These are phyloP conservation scores for Berberis thunbergii DNA, from an alignment of 164 flowering plant species.

Conservation along the genomic window DNA sequence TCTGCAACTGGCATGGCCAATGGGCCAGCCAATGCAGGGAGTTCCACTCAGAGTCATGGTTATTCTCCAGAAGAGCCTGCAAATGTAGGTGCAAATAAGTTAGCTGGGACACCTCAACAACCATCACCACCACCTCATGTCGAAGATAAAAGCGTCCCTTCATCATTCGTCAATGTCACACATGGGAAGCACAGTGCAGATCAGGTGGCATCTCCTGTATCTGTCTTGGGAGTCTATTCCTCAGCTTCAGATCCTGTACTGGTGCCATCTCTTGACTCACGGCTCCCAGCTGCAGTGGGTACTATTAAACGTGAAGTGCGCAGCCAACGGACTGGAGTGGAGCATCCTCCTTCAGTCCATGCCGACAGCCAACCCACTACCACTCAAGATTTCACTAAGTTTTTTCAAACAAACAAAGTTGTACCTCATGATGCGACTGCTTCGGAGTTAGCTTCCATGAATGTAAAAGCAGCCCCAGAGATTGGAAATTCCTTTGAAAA, in stretches of 20 bases:
- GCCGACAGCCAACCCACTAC: slow-evolving; percentile 27
- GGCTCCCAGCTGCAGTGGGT: slow-evolving; percentile 39
- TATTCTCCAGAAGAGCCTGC: slow-evolving; percentile 10
- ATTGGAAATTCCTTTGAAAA: slow-evolving; percentile 28
- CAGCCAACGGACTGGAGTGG: slow-evolving; percentile 27
- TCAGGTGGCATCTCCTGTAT: slow-evolving; percentile 16
- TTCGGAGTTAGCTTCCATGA: slow-evolving; percentile 11
- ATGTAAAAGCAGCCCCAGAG: slow-evolving; percentile 24
- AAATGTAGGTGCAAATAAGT: slow-evolving; percentile 14
- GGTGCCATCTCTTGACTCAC: slow-evolving; percentile 46
- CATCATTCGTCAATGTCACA: slow-evolving; percentile 17
- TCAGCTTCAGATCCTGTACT: slow-evolving; percentile 65
- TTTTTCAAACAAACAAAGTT: slow-evolving; percentile 7
- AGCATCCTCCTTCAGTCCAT: slow-evolving; percentile 17
- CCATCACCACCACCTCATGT: slow-evolving; percentile 7
- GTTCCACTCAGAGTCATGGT: slow-evolving; percentile 13
- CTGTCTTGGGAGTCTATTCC: slow-evolving; percentile 45
- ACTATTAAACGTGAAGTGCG: slow-evolving; percentile 55
- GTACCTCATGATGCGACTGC: slow-evolving; percentile 9
- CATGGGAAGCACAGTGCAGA: slow-evolving; percentile 20
- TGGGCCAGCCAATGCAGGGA: slow-evolving; percentile 25
- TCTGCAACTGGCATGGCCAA: slow-evolving; percentile 27
- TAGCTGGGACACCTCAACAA: slow-evolving; percentile 10
- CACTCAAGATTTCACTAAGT: slow-evolving; percentile 21
- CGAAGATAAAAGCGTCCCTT: slow-evolving; percentile 6